Base-by-base conservation (phyloP, 2,329 filamentous ascomycete species). In the Ophiocordyceps australis region DNA sequence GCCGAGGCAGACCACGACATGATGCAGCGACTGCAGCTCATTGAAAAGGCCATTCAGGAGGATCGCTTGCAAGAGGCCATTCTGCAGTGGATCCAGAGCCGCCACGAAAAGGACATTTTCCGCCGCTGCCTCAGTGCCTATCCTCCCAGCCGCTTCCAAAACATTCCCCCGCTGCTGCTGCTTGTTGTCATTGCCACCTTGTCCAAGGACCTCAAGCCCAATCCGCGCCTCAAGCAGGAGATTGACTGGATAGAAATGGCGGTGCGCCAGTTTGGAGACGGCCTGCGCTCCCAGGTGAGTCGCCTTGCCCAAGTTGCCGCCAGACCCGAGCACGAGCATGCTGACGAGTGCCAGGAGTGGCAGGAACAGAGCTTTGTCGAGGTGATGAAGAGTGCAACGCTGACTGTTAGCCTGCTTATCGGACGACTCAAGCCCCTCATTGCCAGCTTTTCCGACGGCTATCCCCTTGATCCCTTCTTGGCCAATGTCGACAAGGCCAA, bases 31-130 rank as follows among this genome's bases (percentile, higher is more conserved):
- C 59, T 75, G 14, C 58, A 65, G 12, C 52, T 59, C 14, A 72
- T 86, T 30, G 68, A 71, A 25, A 49, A 57, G 25, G 52, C 71
- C 22, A 70, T 89, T 50, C 56, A 62, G 19, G 58, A 64, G 17
- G 66, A 65, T 14, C 62, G 65, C 19, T 62, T 64, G 29, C 71
- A 77, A 39, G 62, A 66, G 27, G 73, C 67, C 22, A 60, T 74
- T 42, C 60, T 76, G 29, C 63, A 65, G 32, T 77, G 72, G 72
- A 62, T 77, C 29, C 72, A 78, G 46, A 63, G 62, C 35, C 62
- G 60, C 11, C 59, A 65, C 18, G 63, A 72, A 41, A 60, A 71
- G 30, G 65, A 72, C 32, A 62, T 77, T 26, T 78, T 75, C 45
- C 56, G 62, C 17, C 47, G 47, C 17, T 51, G 50, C 32, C 38